Percentiles rank a stretch among this genome's conserved stretches.
Conservation (phyloP, 345 rosid species). For the Salix purpurea region DNA sequence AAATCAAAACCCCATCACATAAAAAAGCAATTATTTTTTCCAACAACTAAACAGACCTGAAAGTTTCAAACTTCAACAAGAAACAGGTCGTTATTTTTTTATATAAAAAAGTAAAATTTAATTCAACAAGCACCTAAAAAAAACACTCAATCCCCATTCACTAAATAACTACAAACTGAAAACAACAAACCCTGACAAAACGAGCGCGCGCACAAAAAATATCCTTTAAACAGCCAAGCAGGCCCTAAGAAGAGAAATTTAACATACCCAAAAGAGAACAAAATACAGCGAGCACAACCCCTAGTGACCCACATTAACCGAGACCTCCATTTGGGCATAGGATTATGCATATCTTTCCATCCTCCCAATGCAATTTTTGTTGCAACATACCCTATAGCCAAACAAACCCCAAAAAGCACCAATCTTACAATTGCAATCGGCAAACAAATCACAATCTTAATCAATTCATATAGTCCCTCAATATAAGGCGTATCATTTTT, state of each 20-base stretch:
- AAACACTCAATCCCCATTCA: not conserved
- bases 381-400: constrained; percentile 62
- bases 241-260: not conserved
- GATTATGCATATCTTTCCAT: constrained; percentile 80
- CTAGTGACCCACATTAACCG: constrained; percentile 91
- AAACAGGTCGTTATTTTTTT: too few relatives aligned
- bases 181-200: not conserved
- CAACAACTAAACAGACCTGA: not conserved
- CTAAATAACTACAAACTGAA: not conserved
- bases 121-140: not conserved
- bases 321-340: constrained; percentile 87
- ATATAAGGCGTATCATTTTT: constrained; percentile 51
- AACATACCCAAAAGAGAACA: constrained; percentile 84
- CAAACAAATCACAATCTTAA: constrained; percentile 60
- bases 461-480: constrained; percentile 62
- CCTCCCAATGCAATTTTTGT: constrained; percentile 70
- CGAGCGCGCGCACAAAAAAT: not conserved
- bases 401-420: constrained; percentile 56
- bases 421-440: constrained; percentile 66
- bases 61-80: not conserved
- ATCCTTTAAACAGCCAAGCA: not conserved
- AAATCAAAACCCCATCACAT: not conserved
- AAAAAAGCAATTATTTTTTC: not conserved
- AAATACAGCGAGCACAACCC: constrained; percentile 61
- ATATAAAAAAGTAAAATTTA: not conserved